Evolutionary conservation across 1,284 basidiomycete species (phyloP).

Genomic region (Melampsora americana): DNA sequence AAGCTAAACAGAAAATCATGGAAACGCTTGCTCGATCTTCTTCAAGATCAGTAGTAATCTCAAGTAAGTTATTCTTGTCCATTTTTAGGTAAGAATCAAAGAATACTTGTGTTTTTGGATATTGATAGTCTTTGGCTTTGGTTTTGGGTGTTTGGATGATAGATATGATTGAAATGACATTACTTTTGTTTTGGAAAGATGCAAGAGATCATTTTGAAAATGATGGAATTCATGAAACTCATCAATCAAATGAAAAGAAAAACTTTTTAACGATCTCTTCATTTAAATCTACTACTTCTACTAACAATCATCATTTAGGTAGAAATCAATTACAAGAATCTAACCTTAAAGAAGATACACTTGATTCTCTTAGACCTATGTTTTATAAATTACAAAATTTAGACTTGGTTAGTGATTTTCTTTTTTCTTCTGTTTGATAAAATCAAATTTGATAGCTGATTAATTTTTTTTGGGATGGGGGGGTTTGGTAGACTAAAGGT

Average conservation of each 20-base stretch:
- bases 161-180: constrained; percentile 43
- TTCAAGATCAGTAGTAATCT: constrained; percentile 27
- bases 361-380: constrained; percentile 23
- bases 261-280: constrained; percentile 4
- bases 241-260: not conserved
- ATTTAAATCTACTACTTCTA: not conserved
- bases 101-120: too few species aligned
- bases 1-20: constrained; percentile 26
- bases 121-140: too few species aligned
- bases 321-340: constrained; percentile 11
- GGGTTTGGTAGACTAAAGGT: not conserved
- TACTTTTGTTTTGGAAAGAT: constrained; percentile 40
- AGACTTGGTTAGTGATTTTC: constrained; percentile 32
- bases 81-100: too few species aligned
- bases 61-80: constrained; percentile 8
- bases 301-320: not conserved
- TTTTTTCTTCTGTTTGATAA: not conserved
- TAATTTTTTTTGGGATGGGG: not conserved
- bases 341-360: constrained; percentile 35
- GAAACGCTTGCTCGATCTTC: constrained; percentile 27
- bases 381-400: constrained; percentile 36
- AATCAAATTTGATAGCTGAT: not conserved
- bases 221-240: not conserved
- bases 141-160: too few species aligned
- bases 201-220: constrained; percentile 26